Base-by-base conservation (phyloP, 2,329 filamentous ascomycete genomes). In the Zasmidium angulare region DNA sequence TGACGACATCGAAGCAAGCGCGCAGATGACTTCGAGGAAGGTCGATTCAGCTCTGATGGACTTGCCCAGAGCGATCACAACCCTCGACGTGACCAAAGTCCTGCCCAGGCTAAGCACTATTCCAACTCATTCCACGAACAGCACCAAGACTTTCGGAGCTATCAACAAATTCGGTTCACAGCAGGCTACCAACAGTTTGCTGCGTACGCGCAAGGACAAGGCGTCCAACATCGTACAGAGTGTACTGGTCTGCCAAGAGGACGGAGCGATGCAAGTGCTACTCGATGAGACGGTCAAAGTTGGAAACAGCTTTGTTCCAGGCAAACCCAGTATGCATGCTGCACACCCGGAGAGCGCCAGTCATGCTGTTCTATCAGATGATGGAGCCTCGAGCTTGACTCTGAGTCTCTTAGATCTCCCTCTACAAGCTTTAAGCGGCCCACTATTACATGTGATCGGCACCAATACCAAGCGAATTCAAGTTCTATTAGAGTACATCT, bases 381-480 rank as follows among this genome's bases (percentile, higher is more conserved):
- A 47, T 7, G 50, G 64, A 21, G 59, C 58, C 12, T n/a, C 12
- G 7, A 43, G 24, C 14, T 43, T 56, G 20, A 46, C 59, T 10
- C 48, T 66, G 46, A 50, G 56, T 31, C 43, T 63, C 20, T 60
- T 71, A 31, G 63, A 67, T 31, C 56, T 72, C 1, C 68, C 69
- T 21, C 58, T 73, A 9, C 58, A 62, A 12, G 66, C 58, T n/a
- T 59, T 73, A 9, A 62, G 65, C 20, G 65, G 68, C 2, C 60
- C 92, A 57, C 90, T 96, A 69, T 79, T 98, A 1, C 90, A 93
- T 24, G 81, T 96, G 3, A 81, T 98, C 12, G 89, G 93, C 0
- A 91, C 89, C 17, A 96, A 96, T 69, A 89, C 91, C 3, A 96
- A 93, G 0, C 91, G 47, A 76, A 63, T 98, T 17, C 91, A 96